Evolutionary conservation across 768 basidiomycete genomes (phyloP).

Genomic region (Trametes cinnabarina): DNA sequence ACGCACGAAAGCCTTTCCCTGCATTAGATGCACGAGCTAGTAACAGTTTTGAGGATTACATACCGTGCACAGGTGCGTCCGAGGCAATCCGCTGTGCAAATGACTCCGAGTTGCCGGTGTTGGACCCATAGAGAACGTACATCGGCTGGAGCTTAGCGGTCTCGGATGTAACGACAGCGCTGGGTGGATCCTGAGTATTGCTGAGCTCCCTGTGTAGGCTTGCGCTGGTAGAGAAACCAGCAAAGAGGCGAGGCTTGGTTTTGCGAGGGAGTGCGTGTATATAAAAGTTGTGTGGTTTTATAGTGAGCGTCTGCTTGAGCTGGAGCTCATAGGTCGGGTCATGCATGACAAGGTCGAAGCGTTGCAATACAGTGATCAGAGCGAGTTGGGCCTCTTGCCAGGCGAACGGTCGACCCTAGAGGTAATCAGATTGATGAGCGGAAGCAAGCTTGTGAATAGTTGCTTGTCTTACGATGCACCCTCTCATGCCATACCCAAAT

Average conservation of each 20-base stretch:
- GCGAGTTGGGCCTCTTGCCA: slow-evolving; percentile 47
- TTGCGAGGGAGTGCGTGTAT: slow-evolving; percentile 34
- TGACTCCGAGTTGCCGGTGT: slow-evolving; percentile 47
- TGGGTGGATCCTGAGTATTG: background rate
- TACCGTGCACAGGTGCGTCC: slow-evolving; percentile 38
- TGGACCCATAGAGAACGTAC: slow-evolving; percentile 44
- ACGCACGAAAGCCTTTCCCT: slow-evolving; percentile 36
- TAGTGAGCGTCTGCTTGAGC: slow-evolving; percentile 45
- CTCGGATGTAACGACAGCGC: background rate
- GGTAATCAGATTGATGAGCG: background rate
- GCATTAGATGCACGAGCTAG: background rate
- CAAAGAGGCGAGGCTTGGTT: background rate
- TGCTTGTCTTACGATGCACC: slow-evolving; percentile 22
- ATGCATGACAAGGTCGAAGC: slow-evolving; percentile 43
- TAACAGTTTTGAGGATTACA: background rate
- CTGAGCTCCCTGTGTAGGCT: background rate
- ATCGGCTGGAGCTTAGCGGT: slow-evolving; percentile 26
- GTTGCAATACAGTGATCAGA: slow-evolving; percentile 42
- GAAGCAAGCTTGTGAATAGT: background rate
- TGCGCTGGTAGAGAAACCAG: slow-evolving; percentile 1
- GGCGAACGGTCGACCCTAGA: slow-evolving; percentile 42
- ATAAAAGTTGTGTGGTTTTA: slow-evolving; percentile 44
- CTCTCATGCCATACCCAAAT: slow-evolving; percentile 29
- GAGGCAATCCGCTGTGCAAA: slow-evolving; percentile 45
- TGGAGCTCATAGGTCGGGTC: slow-evolving; percentile 45